These are phyloP conservation scores for Isabelozyma rhagii DNA, from an alignment of 805 yeast species.

Conservation along the genomic window DNA sequence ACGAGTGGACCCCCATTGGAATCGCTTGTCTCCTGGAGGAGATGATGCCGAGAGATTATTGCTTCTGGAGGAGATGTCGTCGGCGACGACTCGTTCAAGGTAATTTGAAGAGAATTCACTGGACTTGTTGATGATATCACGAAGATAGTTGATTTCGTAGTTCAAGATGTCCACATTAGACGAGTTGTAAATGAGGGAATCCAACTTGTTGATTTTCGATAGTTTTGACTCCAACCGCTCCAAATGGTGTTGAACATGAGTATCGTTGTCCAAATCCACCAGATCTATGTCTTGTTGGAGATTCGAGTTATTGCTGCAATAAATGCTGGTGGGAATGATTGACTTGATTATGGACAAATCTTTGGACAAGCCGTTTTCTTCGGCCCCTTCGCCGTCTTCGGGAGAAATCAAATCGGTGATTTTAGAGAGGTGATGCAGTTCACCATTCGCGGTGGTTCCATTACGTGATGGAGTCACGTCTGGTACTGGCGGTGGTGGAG, in stretches of 20 bases:
- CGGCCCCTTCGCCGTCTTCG: not conserved
- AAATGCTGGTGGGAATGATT: not conserved
- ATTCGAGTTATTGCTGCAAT: not conserved
- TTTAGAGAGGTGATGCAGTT: not conserved
- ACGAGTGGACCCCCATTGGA: slow-evolving; percentile 27
- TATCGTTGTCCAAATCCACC: not conserved
- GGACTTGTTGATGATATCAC: slow-evolving; percentile 13
- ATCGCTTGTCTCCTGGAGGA: slow-evolving; percentile 21
- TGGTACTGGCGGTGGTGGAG: slow-evolving; percentile 2
- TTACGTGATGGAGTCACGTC: not conserved
- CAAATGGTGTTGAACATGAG: slow-evolving; percentile 4
- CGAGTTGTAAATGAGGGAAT: slow-evolving; percentile 8
- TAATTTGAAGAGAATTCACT: slow-evolving; percentile 26
- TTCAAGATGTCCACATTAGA: slow-evolving; percentile 16
- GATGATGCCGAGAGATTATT: slow-evolving; percentile 16
- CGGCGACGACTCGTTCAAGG: slow-evolving; percentile 34
- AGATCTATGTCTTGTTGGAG: not conserved
- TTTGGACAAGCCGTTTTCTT: slow-evolving; percentile 2
- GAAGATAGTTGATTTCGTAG: slow-evolving; percentile 12
- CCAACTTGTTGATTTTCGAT: slow-evolving; percentile 10
- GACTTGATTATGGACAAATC: slow-evolving; percentile 1
- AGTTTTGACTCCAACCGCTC: slow-evolving; percentile 8
- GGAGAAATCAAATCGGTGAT: not conserved
- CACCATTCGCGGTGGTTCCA: not conserved
- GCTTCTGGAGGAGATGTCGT: slow-evolving; percentile 26